Evolutionary conservation across 805 yeast species (phyloP).

Genomic region (Wickerhamiella allomyrinae): DNA sequence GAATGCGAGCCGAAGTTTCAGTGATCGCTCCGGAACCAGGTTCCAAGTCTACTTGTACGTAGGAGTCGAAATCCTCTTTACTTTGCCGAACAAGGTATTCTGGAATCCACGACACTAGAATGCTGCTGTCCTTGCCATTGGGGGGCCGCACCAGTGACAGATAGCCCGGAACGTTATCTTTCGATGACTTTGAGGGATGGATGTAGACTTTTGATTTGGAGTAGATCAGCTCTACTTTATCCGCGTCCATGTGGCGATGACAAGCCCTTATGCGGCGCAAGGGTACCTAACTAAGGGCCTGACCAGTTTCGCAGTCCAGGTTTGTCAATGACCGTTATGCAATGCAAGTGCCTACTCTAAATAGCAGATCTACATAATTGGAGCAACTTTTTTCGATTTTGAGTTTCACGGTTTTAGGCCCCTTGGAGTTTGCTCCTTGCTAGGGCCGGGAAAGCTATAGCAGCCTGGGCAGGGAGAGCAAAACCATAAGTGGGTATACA

Average conservation of each 20-base stretch:
- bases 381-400: too few species aligned
- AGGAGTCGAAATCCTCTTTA: slow-evolving; percentile 33
- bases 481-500: too few species aligned
- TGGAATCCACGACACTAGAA: slow-evolving; percentile 56
- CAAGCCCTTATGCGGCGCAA: too few species aligned
- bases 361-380: too few species aligned
- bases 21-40: slow-evolving; percentile 16
- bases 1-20: slow-evolving; percentile 16
- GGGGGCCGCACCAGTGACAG: slow-evolving; percentile 48
- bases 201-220: slow-evolving; percentile 45
- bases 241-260: slow-evolving; percentile 2
- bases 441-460: too few species aligned
- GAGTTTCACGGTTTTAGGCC: too few species aligned
- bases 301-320: too few species aligned
- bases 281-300: too few species aligned
- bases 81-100: slow-evolving; percentile 25
- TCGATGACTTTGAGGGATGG: slow-evolving; percentile 62
- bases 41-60: slow-evolving; percentile 38
- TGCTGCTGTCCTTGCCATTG: slow-evolving; percentile 34
- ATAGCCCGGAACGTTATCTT: slow-evolving; percentile 71
- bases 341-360: too few species aligned
- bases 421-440: too few species aligned
- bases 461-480: too few species aligned
- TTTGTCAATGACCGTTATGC: too few species aligned
- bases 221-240: slow-evolving; percentile 24